Base-by-base conservation (phyloP, 768 basidiomycete genomes). In the Podaxis mareebaensis region DNA sequence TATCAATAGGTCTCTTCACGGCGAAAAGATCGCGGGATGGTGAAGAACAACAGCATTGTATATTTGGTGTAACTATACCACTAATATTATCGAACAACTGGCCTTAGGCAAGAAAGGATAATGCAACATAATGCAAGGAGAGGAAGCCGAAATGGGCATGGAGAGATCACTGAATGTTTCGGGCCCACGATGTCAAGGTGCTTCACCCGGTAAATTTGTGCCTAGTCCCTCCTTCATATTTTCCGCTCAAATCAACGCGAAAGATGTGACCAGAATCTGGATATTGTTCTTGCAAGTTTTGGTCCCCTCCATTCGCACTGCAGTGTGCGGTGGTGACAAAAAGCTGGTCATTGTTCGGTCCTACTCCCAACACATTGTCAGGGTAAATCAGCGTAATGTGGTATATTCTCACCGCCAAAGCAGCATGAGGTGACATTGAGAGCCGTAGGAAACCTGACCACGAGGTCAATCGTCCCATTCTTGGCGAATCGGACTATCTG, bases 291-390 rank as follows among this genome's bases (percentile, higher is more conserved):
- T 87, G 85, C 61, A 77, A 70, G 42, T 68, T 73, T n/a, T 75
- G 72, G 67, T 88, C 83, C 17, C 85, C 86, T 26, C 83, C 84
- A 53, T 77, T 78, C 7, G 85, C 86, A 28, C 83, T 81, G 65
- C 86, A 88, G 67, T 89, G 86, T 17, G 83, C 81, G 11, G 84
- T 83, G 4, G 85, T 86, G 8, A 90, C 83, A 67, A 83, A 90
- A 46, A 90, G 71, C 66, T 86, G 82, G 69, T 89, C 88, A 48
- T 87, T 78, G 48, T 83, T 77, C 15, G 80, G 80, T 24, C 88
- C 87, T 88, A 58, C n/a, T 54, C 28, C 33, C 42, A 38, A 52
- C 28, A 11, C 48, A 28, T 61, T 33, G 61, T 60, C 42, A 66
- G 44, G 40, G 12, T 24, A 56, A 36, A 13, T 46, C 36, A n/a